Base-by-base conservation (phyloP, 495 filamentous ascomycete species). In the Xylaria nigripes region DNA sequence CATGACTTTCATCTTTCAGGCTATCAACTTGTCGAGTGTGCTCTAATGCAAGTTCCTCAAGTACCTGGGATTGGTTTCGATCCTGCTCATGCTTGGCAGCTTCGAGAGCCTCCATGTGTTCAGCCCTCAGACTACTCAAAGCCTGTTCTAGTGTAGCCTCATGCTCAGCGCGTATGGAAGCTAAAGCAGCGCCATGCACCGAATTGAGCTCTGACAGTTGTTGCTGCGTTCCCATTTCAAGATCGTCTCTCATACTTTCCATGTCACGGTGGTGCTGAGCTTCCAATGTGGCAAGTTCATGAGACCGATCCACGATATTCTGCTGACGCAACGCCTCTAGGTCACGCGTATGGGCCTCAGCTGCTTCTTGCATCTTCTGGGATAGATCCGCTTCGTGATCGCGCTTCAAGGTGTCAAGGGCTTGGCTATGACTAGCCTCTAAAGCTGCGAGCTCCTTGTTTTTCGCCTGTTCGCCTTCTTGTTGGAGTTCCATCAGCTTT, bases 401-500 rank as follows among this genome's bases (percentile, higher is more conserved):
- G 1, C 2, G 30, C 48, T 59, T 61, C 16, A 66, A 25, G 0
- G 51, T 13, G 1, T 56, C 54, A 5, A 66, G 18, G 36, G 25
- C 47, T 18, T 56, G 49, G 1, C 30, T 40, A 45, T 66, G 63
- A 30, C 16, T 51, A 13, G 49, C 41, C 13, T 21, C 40, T 12
- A 64, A 21, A 13, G 49, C 43, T n/a, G 54, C 41, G 2, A 66
- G 49, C 34, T 66, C 63, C 15, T 41, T 43, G 23, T 51, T 50
- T 45, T 61, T 66, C 3, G 54, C 50, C 8, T 44, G 34, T 30
- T 61, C 56, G 10, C 56, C 27, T 22, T 61, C 51, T 41, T 50
- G 50, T 8, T 55, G 58, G 15, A 63, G 41, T 13, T 51, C 18
- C 15, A 43, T 56, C 12, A 66, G 32, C 42, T 54, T 50, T 40